Evolutionary conservation across 2,329 filamentous ascomycete species (phyloP), one percentile per base, ranked within the genome.

Genomic region (Aureobasidium sp.): DNA sequence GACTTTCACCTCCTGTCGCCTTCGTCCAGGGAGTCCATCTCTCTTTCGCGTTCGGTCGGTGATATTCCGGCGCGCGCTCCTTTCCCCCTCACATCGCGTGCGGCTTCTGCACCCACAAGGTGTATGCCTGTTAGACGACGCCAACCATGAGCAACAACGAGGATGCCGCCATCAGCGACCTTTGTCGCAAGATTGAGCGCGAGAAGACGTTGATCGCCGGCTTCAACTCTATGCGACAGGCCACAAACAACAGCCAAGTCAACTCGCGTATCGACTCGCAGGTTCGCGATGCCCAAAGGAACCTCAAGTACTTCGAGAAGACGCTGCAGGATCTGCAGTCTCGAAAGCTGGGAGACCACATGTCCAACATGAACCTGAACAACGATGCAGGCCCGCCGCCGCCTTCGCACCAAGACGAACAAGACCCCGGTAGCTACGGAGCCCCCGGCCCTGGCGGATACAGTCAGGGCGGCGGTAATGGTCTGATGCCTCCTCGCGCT

Each of bases 161-260:
- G 74, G 83, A 87, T 72, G 81, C 85, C 68, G 80, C 84, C 67
- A 82, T 86, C 77, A 86, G 86, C 77, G 89, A 91, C 76, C 91
- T 99, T 79, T 86, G 89, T 79, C 89, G 87, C 80, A 97, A 99
- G 88, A 97, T 99, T 77, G 91, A 97, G 82, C 87, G 93, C 75
- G 94, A 99, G 79, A 93, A 92, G 82, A 89, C 88, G 71, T 87
- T 97, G 72, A 94, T 99, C 81, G 89, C 89, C 76, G 93, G 91
- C 71, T 93, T 93, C 69, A 94, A 90, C 78, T 86, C 89, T 70
- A 96, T 99, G 92, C 89, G 91, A 77, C 88, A 92, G 78, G 92
- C 94, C 76, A 97, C 93, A 69, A 90, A 91, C 79, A 99, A 99
- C 77, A 89, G 92, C 69, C 84, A 87, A 65, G 93, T 97, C 67